These are phyloP conservation scores for Nicotiana noctiflora DNA, from an alignment of 257 asterid genomes.

Conservation along the genomic window DNA sequence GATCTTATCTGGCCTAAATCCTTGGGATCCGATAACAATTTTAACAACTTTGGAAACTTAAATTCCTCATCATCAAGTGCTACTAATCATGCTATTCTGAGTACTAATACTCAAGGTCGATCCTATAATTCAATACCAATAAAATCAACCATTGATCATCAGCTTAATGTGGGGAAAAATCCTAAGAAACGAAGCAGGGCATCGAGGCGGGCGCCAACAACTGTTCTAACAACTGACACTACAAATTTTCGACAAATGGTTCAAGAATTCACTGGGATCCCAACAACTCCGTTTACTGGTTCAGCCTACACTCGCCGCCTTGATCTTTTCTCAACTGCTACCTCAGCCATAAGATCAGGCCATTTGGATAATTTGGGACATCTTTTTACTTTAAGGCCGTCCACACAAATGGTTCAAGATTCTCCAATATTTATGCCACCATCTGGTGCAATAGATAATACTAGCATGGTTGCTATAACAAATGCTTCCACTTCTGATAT, in stretches of 20 bases:
- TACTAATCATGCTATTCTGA: neutral
- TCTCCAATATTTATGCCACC: conserved; percentile 9
- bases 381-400: conserved; percentile 41
- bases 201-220: conserved; percentile 20
- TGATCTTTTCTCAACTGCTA: conserved; percentile 13
- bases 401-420: conserved; percentile 29
- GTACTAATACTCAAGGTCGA: neutral
- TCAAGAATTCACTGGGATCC: conserved; percentile 24
- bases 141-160: neutral
- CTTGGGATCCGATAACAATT: conserved; percentile 2
- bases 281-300: conserved; percentile 9
- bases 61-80: neutral
- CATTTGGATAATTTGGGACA: conserved; percentile 33
- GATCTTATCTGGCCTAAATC: neutral
- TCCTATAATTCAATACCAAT: neutral
- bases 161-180: conserved; percentile 3
- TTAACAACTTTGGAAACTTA: neutral
- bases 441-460: conserved; percentile 10
- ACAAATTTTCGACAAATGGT: conserved; percentile 21
- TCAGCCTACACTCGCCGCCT: conserved; percentile 10
- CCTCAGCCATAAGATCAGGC: conserved; percentile 33
- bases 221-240: conserved; percentile 18
- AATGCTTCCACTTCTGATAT: conserved; percentile 11
- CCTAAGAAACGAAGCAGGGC: conserved; percentile 19
- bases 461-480: conserved; percentile 22